Conservation (phyloP, 176 grass and related monocot species). For the Triticum monococcum region DNA sequence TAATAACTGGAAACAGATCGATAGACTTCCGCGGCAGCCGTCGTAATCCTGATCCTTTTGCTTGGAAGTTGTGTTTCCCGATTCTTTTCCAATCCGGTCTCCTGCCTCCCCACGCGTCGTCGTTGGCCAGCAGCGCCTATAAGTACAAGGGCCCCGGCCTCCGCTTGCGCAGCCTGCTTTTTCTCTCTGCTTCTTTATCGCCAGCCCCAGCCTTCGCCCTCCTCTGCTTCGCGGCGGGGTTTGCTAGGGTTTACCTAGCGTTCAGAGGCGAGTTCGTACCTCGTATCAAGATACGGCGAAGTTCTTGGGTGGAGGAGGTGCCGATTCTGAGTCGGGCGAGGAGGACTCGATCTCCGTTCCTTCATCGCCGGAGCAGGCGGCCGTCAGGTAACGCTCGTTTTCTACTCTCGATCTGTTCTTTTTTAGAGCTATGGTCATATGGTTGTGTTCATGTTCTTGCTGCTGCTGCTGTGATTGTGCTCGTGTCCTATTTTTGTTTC, state of each 20-base stretch:
- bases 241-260: neutral
- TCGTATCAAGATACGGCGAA: neutral
- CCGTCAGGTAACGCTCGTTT: neutral
- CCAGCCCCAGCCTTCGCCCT: too few species aligned
- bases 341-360: neutral
- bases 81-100: neutral
- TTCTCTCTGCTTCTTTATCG: neutral
- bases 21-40: neutral
- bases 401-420: neutral
- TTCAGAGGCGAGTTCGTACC: neutral
- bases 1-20: neutral
- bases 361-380: neutral
- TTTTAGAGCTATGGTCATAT: neutral
- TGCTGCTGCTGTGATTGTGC: neutral
- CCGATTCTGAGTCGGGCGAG: neutral
- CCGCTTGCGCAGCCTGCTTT: neutral
- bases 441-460: neutral
- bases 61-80: neutral
- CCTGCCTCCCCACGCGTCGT: neutral
- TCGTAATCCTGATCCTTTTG: neutral
- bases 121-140: neutral
- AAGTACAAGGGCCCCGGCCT: neutral
- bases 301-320: neutral
- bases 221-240: neutral
- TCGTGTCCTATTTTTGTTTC: neutral